These are phyloP conservation scores for Cutaneotrichosporon arboriforme DNA, from an alignment of 1,284 basidiomycete species.

Conservation along the genomic window DNA sequence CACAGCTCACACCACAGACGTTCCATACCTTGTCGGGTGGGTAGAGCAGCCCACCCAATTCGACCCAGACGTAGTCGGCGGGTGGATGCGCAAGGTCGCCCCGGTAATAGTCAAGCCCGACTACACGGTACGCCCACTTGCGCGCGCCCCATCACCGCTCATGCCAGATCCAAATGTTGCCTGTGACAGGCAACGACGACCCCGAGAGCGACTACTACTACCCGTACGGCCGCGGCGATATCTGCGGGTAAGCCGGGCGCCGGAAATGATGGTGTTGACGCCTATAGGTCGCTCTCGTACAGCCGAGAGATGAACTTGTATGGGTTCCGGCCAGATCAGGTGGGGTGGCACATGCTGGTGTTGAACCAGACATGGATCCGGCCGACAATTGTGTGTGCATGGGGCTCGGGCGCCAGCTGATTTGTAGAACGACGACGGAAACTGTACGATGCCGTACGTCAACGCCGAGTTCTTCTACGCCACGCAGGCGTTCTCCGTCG, in stretches of 20 bases:
- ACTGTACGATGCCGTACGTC: constrained; percentile 19
- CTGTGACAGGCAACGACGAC: constrained; percentile 24
- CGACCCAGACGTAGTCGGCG: constrained; percentile 32
- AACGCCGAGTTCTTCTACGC: constrained; percentile 40
- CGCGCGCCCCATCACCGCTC: not conserved
- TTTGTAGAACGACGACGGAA: not conserved
- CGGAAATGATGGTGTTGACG: not conserved
- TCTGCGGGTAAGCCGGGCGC: constrained; percentile 35
- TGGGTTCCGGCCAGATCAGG: constrained; percentile 32
- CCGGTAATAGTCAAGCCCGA: constrained; percentile 40
- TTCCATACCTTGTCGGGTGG: constrained; percentile 40
- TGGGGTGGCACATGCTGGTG: constrained; percentile 45
- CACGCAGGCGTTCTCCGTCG: constrained; percentile 33
- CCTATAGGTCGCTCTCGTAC: not conserved
- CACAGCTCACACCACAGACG: not conserved
- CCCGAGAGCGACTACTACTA: constrained; percentile 16
- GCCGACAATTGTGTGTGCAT: constrained; percentile 21
- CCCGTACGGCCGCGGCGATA: constrained; percentile 22
- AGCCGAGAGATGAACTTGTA: constrained; percentile 19
- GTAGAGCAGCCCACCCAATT: constrained; percentile 32
- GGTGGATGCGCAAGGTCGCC: constrained; percentile 39
- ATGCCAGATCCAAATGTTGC: constrained; percentile 33
- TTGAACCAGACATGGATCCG: constrained; percentile 45
- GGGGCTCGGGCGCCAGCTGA: not conserved
- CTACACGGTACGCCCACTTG: constrained; percentile 20